phyloP scores from a whole-genome alignment of 2,329 filamentous ascomycete genomes.

The Teratosphaeria destructans region DNA sequence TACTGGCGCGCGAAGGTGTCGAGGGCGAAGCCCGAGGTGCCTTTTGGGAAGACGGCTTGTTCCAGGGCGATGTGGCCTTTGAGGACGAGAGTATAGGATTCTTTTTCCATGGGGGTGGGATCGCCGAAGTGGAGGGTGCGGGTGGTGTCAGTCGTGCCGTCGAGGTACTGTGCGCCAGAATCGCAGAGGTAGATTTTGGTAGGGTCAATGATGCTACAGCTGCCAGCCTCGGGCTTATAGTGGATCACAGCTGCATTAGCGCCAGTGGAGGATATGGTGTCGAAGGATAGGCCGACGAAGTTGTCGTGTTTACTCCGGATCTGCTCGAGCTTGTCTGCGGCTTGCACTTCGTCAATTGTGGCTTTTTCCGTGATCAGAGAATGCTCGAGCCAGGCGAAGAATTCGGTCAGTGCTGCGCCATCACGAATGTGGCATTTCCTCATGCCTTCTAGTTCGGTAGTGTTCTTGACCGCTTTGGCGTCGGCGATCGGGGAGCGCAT shows the following conservation, averaged over 20 bases:
- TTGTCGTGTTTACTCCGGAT: constrained; percentile 58
- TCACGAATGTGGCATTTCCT: constrained; percentile 86
- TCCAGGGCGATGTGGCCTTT: constrained; percentile 91
- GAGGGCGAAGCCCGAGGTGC: constrained; percentile 84
- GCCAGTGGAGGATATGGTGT: constrained; percentile 91
- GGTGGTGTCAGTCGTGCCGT: constrained; percentile 94
- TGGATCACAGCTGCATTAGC: constrained; percentile 91
- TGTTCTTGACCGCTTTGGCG: constrained; percentile 90
- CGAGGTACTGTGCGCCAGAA: constrained; percentile 89
- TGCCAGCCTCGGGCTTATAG: constrained; percentile 78
- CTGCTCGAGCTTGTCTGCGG: constrained; percentile 80
- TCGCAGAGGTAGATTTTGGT: constrained; percentile 87
- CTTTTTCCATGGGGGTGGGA: constrained; percentile 72
- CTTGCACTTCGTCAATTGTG: constrained; percentile 75
- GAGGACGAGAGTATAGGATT: constrained; percentile 85
- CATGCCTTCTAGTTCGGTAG: constrained; percentile 84
- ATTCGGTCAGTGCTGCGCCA: constrained; percentile 80
- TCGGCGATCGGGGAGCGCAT: constrained; percentile 77
- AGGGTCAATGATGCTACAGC: constrained; percentile 74
- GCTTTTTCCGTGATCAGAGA: constrained; percentile 65
- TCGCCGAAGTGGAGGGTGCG: constrained; percentile 84
- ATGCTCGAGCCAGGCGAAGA: constrained; percentile 94
- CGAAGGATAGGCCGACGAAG: constrained; percentile 85
- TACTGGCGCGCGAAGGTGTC: constrained; percentile 82
- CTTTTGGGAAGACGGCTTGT: constrained; percentile 80